A percentile compares a stretch with the other conserved stretches of the same genome.
phyloP scores from a whole-genome alignment of 495 filamentous ascomycete genomes.

The Neurospora sp. region DNA sequence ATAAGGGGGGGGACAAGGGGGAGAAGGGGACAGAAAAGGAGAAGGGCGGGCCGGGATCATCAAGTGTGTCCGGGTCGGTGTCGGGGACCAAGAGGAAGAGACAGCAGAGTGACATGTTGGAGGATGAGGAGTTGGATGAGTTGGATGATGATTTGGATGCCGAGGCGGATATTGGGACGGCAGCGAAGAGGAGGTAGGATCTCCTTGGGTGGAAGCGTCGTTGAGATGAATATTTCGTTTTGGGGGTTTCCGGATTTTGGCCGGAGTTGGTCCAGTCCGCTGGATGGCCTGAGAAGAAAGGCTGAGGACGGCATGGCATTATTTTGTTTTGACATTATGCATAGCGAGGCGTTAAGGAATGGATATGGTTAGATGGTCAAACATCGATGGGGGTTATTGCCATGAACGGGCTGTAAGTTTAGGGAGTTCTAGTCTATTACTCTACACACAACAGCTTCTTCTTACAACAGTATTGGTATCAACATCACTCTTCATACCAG shows the following conservation, averaged over 20 bases:
- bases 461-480: background rate
- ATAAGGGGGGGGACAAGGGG: background rate
- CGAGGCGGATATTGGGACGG: constrained; percentile 17
- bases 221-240: background rate
- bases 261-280: background rate
- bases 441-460: background rate
- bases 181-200: constrained; percentile 11
- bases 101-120: constrained; percentile 9
- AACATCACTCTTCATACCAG: background rate
- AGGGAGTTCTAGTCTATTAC: background rate
- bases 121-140: constrained; percentile 30
- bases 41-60: background rate
- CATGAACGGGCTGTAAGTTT: background rate
- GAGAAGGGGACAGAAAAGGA: background rate
- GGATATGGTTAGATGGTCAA: background rate
- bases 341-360: background rate
- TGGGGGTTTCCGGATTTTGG: background rate
- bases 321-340: background rate
- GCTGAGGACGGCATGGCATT: background rate
- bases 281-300: background rate
- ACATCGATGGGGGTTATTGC: background rate
- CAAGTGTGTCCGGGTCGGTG: background rate
- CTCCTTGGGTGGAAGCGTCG: background rate
- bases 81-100: background rate
- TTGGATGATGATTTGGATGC: constrained; percentile 24